Base-by-base conservation (phyloP, 148 eudicot genomes). In the Suaeda aralocaspica region DNA sequence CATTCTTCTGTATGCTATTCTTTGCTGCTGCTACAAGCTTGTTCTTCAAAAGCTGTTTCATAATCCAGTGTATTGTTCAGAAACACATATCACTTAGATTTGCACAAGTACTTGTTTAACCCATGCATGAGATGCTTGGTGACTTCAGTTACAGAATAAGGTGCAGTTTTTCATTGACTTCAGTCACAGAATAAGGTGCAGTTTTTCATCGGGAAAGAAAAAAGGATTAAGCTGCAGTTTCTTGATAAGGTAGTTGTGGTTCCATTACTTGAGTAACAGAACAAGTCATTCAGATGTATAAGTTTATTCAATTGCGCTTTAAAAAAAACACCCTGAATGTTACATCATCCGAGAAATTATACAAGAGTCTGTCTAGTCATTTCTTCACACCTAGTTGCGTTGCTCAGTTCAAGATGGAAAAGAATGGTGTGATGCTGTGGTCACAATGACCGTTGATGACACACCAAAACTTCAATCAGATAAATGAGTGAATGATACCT, bases 11-110 rank as follows among this genome's bases (percentile, higher is more conserved):
- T n/a, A 94, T 84, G 80, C 97, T 87, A 24, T 73, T 79, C 66
- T 86, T 83, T 53, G 99, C 99, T 59, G 96, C 82, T 51, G 85
- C 78, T 59, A 85, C 97, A 56, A 94, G 91, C 85, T 87, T 89
- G 83, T 89, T 89, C 75, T 97, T 80, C 67, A 87, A 80, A 67
- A 94, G 91, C 98, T 93, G 86, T 84, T 80, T 64, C 68, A 74
- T 22, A 63, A 50, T 4, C 48, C 55, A 56, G 21, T 39, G n/a
- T 59, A 59, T 19, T 52, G 66, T 36, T 41, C 66, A 29, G 39
- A n/a, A 66, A 66, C 28, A 49, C 36, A 26, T 6, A 11, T 62
- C 19, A 7, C 21, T 29, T 28, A 50, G 2, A 60, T 49, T 44
- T 58, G 52, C 49, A 69, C 42, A 69, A 0, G 10, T 48, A 19